Evolutionary conservation across 1,284 basidiomycete species (phyloP).

Genomic region (Fomitiporia mediterranea): DNA sequence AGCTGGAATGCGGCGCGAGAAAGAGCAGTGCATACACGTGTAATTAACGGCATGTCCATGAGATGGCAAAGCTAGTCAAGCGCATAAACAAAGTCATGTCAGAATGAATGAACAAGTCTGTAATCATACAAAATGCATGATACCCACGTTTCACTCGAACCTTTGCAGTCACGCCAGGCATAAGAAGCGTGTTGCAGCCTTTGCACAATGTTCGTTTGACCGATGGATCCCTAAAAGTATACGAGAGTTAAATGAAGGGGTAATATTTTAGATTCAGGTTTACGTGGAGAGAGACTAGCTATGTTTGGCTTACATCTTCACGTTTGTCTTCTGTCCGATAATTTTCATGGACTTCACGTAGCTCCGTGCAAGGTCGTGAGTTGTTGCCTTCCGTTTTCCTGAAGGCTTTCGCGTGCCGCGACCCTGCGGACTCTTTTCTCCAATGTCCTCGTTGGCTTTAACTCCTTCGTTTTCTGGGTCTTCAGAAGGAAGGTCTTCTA

Average conservation of each 20-base stretch:
- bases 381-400: conserved; percentile 29
- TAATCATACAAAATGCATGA: neutral
- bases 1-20: conserved; percentile 56
- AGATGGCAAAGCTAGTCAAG: conserved; percentile 39
- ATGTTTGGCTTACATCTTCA: conserved; percentile 57
- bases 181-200: conserved; percentile 55
- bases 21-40: conserved; percentile 50
- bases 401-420: conserved; percentile 28
- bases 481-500: neutral
- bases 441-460: conserved; percentile 6
- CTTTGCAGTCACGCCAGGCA: conserved; percentile 61
- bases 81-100: conserved; percentile 4
- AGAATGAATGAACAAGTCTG: neutral
- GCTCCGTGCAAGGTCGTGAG: conserved; percentile 50
- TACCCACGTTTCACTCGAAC: conserved; percentile 61
- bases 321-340: conserved; percentile 68
- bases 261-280: too few species aligned
- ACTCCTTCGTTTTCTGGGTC: neutral
- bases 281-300: too few species aligned
- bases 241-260: conserved; percentile 15
- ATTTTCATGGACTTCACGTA: conserved; percentile 64
- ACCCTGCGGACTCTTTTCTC: conserved; percentile 15
- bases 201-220: conserved; percentile 76
- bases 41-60: conserved; percentile 53
- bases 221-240: conserved; percentile 61